phyloP scores from a whole-genome alignment of 208 protist species.

The Wallacemonas collosoma region DNA sequence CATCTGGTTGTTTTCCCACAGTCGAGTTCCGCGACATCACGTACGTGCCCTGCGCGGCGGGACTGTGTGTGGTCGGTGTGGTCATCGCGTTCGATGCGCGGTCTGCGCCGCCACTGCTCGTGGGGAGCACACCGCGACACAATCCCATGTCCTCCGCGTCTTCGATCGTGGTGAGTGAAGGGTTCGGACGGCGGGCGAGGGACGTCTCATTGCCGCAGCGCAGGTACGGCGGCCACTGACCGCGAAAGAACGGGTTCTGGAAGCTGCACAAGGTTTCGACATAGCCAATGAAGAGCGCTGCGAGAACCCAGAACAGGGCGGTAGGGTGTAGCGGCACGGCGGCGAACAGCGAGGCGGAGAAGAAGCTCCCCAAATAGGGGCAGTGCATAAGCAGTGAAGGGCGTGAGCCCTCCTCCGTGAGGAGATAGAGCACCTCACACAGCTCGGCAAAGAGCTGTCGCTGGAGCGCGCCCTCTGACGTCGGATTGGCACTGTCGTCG shows the following conservation, averaged over 20 bases:
- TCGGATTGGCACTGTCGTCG: background rate
- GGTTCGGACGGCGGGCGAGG: conserved; percentile 17
- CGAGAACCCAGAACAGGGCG: conserved; percentile 55
- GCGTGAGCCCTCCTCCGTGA: conserved; percentile 64
- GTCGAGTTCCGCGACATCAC: conserved; percentile 8
- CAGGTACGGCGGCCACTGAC: conserved; percentile 27
- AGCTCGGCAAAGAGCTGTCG: conserved; percentile 45
- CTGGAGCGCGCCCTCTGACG: background rate
- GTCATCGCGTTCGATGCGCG: background rate
- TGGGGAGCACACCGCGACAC: background rate
- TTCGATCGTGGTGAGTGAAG: background rate
- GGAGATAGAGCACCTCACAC: conserved; percentile 40
- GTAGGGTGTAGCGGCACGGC: conserved; percentile 27
- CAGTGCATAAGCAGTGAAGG: conserved; percentile 70
- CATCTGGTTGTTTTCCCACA: background rate
- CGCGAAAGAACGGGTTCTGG: conserved; percentile 18
- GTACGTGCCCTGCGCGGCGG: background rate
- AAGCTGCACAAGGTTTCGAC: conserved; percentile 22
- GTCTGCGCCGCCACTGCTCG: background rate
- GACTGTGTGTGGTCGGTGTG: too few relatives aligned
- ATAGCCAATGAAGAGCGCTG: conserved; percentile 59
- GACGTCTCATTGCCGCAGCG: conserved; percentile 26
- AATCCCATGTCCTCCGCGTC: background rate
- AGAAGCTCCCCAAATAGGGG: conserved; percentile 41
- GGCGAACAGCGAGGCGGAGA: conserved; percentile 27